Conservation (phyloP, 2,329 filamentous ascomycete species). For the Colletotrichum liriopes region DNA sequence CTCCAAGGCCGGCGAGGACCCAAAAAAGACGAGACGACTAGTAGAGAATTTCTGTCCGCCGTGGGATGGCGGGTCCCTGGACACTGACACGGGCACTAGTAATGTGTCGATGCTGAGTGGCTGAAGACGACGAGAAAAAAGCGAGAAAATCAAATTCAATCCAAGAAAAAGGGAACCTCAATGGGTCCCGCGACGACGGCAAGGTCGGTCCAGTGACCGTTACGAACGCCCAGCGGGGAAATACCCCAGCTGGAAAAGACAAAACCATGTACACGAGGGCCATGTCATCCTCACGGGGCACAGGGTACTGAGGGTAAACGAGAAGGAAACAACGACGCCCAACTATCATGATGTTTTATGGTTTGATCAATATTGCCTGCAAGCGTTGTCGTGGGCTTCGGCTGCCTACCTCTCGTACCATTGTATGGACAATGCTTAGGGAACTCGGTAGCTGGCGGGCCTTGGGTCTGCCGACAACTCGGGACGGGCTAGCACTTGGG, state of each 20-base stretch:
- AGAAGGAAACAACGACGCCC: background rate
- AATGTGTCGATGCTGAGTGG: slow-evolving; percentile 38
- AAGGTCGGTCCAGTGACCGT: background rate
- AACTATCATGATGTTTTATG: background rate
- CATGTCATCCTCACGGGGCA: background rate
- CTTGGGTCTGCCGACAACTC: slow-evolving; percentile 19
- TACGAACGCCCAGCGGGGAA: background rate
- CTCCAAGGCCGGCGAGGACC: background rate
- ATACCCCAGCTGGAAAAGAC: background rate
- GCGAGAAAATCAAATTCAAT: background rate
- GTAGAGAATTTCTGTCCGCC: background rate
- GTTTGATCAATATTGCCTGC: background rate
- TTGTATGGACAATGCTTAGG: background rate
- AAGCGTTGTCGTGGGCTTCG: slow-evolving; percentile 6
- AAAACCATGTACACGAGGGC: too few relatives aligned
- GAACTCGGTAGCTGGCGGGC: slow-evolving; percentile 3
- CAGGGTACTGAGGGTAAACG: background rate
- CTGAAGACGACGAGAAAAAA: background rate
- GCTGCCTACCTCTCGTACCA: background rate
- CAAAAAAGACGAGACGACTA: background rate
- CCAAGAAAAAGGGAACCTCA: slow-evolving; percentile 20
- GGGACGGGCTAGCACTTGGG: slow-evolving; percentile 15
- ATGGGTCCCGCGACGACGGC: slow-evolving; percentile 12
- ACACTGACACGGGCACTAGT: slow-evolving; percentile 40
- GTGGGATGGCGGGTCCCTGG: background rate